A percentile compares a stretch with the other conserved stretches of the same genome.
Evolutionary conservation across 164 flowering plant species (phyloP).

Genomic region (Aristolochia contorta): DNA sequence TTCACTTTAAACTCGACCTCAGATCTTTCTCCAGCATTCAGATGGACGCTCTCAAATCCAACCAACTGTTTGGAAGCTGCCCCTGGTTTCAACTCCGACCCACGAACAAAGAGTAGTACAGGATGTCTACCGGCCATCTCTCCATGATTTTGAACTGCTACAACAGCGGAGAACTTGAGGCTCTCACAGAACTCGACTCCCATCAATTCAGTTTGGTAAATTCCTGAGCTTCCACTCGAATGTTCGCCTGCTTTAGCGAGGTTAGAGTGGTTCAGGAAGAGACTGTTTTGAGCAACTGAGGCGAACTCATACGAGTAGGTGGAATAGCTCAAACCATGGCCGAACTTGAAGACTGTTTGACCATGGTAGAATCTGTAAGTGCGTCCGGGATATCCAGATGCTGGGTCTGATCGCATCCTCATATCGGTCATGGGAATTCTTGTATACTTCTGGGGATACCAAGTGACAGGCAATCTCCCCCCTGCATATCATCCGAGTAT

Average conservation of each 20-base stretch:
- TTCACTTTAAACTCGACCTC: slow-evolving; percentile 40
- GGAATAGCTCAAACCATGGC: slow-evolving; percentile 83
- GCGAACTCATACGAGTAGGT: slow-evolving; percentile 40
- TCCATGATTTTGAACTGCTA: slow-evolving; percentile 54
- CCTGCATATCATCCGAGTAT: slow-evolving; percentile 34
- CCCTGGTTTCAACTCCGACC: slow-evolving; percentile 16
- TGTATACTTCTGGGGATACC: slow-evolving; percentile 69
- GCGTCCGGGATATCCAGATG: slow-evolving; percentile 68
- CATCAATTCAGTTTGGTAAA: slow-evolving; percentile 32
- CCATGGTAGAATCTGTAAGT: slow-evolving; percentile 83
- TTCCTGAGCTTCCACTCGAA: slow-evolving; percentile 6
- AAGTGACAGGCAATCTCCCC: slow-evolving; percentile 77
- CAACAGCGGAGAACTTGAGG: slow-evolving; percentile 26
- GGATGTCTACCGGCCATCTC: slow-evolving; percentile 74
- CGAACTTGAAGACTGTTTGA: slow-evolving; percentile 49
- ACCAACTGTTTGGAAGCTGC: slow-evolving; percentile 49
- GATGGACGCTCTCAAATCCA: slow-evolving; percentile 51
- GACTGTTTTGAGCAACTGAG: slow-evolving; percentile 21
- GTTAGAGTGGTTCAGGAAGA: slow-evolving; percentile 32
- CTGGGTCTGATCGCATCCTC: slow-evolving; percentile 65
- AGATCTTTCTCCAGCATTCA: slow-evolving; percentile 39
- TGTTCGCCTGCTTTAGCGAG: slow-evolving; percentile 1
- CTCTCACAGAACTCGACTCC: slow-evolving; percentile 35
- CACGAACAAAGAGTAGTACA: slow-evolving; percentile 44
- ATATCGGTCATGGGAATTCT: slow-evolving; percentile 83